Conservation (phyloP, 495 filamentous ascomycete genomes). For the Penicillium lagena region DNA sequence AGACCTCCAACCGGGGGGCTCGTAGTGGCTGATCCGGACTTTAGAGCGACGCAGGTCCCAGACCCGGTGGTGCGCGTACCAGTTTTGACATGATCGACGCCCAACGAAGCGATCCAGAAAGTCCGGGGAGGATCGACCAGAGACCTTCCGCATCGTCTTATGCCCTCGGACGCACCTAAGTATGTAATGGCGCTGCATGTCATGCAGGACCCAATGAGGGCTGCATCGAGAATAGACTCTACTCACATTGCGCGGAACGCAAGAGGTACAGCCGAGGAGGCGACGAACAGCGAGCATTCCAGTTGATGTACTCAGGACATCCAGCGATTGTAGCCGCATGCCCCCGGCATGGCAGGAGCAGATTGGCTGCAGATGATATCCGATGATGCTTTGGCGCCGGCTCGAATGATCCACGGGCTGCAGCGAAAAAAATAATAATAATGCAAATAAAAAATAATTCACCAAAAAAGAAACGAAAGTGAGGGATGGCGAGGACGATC, state of each 20-base stretch:
- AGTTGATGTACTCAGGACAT: too few relatives aligned
- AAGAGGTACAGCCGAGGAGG: slow-evolving; percentile 2
- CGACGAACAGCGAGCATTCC: too few relatives aligned
- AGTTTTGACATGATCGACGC: too few relatives aligned
- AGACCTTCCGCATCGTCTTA: neutral
- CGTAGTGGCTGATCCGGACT: too few relatives aligned
- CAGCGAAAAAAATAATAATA: slow-evolving; percentile 4
- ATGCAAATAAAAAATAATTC: slow-evolving; percentile 4
- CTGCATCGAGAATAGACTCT: slow-evolving; percentile 5
- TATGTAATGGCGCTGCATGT: slow-evolving; percentile 6
- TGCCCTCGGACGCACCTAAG: neutral
- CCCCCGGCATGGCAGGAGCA: neutral
- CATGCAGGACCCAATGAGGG: neutral
- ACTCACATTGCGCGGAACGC: slow-evolving; percentile 7
- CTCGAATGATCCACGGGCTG: slow-evolving; percentile 2
- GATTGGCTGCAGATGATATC: neutral
- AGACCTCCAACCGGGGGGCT: too few relatives aligned
- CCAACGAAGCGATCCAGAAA: too few relatives aligned
- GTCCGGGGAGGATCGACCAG: too few relatives aligned
- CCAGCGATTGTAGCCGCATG: neutral
- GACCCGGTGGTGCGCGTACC: too few relatives aligned
- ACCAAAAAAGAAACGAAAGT: slow-evolving; percentile 11
- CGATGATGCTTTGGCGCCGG: neutral
- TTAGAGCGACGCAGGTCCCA: too few relatives aligned
- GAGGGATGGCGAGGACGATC: slow-evolving; percentile 23